Evolutionary conservation across 345 rosid genomes (phyloP).

Genomic region (Eucalyptus shirleyi): DNA sequence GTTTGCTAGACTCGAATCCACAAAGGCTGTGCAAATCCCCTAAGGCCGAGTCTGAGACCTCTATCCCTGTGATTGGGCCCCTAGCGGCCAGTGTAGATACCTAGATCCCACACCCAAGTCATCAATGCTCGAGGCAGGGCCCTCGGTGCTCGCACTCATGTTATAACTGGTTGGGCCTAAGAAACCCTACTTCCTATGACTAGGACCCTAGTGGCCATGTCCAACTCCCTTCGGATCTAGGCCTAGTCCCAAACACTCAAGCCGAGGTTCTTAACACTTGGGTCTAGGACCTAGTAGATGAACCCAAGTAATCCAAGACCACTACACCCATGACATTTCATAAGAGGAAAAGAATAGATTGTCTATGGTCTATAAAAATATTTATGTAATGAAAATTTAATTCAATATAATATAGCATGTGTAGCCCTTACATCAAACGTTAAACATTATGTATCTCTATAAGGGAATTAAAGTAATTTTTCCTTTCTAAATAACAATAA

Average conservation of each 20-base stretch:
- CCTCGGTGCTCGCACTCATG: fast-evolving
- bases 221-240: not conserved
- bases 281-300: not conserved
- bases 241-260: fast-evolving
- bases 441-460: not conserved
- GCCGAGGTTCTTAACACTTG: not conserved
- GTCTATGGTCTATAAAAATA: not conserved
- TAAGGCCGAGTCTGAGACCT: not conserved
- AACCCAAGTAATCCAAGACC: not conserved
- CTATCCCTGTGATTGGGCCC: fast-evolving
- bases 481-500: not conserved
- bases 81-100: fast-evolving
- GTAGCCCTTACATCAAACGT: not conserved
- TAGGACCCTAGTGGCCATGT: not conserved
- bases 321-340: not conserved
- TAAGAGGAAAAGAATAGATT: not conserved
- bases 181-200: not conserved
- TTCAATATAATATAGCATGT: not conserved
- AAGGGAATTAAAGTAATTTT: not conserved
- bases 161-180: fast-evolving
- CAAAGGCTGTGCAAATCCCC: fast-evolving
- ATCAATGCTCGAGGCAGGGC: fast-evolving
- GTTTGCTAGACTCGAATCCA: fast-evolving
- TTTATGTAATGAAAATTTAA: not conserved
- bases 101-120: not conserved